Conservation (phyloP, 768 basidiomycete species). For the Leccinum arenicola region DNA sequence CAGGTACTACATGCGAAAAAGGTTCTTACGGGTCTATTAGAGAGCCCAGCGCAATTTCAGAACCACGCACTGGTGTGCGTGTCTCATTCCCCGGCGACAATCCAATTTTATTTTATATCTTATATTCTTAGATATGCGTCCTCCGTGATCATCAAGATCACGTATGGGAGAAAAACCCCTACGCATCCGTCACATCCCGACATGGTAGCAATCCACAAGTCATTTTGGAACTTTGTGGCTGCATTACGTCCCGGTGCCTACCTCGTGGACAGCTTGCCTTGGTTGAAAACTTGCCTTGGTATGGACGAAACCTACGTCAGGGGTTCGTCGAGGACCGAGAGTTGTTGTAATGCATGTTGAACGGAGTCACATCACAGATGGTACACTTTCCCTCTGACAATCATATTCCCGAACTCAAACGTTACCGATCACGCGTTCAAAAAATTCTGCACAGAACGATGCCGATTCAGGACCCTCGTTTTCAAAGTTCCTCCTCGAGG, state of each 20-base stretch:
- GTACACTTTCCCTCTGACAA: slow-evolving; percentile 20
- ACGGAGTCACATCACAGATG: slow-evolving; percentile 40
- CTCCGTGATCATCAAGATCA: slow-evolving; percentile 10
- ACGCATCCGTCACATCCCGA: slow-evolving; percentile 16
- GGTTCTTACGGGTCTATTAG: slow-evolving; percentile 10
- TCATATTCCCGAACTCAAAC: no score
- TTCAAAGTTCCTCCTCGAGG: slow-evolving; percentile 50
- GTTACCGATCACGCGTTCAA: not conserved
- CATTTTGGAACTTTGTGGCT: slow-evolving; percentile 18
- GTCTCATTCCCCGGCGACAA: slow-evolving; percentile 24
- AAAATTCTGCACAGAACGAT: slow-evolving; percentile 10
- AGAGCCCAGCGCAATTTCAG: slow-evolving; percentile 10
- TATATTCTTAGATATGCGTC: slow-evolving; percentile 13
- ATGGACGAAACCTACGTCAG: slow-evolving; percentile 48
- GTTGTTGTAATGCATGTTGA: slow-evolving; percentile 46
- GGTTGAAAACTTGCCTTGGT: slow-evolving; percentile 50
- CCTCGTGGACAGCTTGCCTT: slow-evolving; percentile 33
- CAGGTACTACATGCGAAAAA: slow-evolving; percentile 36
- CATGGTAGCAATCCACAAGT: slow-evolving; percentile 16
- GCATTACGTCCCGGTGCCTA: slow-evolving; percentile 29
- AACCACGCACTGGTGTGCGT: slow-evolving; percentile 30
- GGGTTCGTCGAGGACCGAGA: slow-evolving; percentile 48
- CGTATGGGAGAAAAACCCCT: slow-evolving; percentile 20
- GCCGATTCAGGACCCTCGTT: slow-evolving; percentile 40
- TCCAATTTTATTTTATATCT: not conserved